Base-by-base conservation (phyloP, 2,329 filamentous ascomycete genomes). In the Fusarium redolens region DNA sequence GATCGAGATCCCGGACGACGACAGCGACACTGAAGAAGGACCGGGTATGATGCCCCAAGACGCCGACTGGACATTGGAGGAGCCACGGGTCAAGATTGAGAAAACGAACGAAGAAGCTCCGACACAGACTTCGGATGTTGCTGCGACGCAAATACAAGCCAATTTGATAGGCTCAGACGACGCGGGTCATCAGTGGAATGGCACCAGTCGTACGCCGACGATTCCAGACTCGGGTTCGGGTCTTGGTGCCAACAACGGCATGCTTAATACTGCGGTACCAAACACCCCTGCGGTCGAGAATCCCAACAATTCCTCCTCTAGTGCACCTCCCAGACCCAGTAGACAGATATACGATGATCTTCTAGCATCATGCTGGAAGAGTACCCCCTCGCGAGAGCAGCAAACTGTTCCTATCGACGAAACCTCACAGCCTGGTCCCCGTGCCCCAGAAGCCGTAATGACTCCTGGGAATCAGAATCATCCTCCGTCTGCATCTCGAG, bases 151-250 rank as follows among this genome's bases (percentile, higher is more conserved):
- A 7, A 25, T 8, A 12, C 10, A 17, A 8, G 25, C 6, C 17
- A 38, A 15, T 18, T 20, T 15, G 4, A 3, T 1, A 3, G 17
- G n/a, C 4, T 14, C 13, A 28, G 31, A 38, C 8, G 22, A 12
- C 6, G 3, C 7, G 2, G 2, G 0, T 1, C 25, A 28, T 4
- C 33, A 28, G 22, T 28, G 31, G n/a, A 28, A 52, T 28, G 18
- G 4, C 4, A 22, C 28, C 15, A 18, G 25, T 50, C 15, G 5
- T 7, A 1, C 30, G 18, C 4, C 33, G 7, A 15, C 17, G 37
- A 3, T 15, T 52, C 22, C 11, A 2, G 25, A 28, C 33, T 1
- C 18, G 9, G 0, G 0, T 8, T 13, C 33, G 4, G 9, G 17
- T 0, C 9, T 38, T 6, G 22, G 37, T 25, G 18, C 22, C 22